Evolutionary conservation across 768 basidiomycete species (phyloP), one percentile per base, ranked within the genome.

Genomic region (Tricholoma sp.): DNA sequence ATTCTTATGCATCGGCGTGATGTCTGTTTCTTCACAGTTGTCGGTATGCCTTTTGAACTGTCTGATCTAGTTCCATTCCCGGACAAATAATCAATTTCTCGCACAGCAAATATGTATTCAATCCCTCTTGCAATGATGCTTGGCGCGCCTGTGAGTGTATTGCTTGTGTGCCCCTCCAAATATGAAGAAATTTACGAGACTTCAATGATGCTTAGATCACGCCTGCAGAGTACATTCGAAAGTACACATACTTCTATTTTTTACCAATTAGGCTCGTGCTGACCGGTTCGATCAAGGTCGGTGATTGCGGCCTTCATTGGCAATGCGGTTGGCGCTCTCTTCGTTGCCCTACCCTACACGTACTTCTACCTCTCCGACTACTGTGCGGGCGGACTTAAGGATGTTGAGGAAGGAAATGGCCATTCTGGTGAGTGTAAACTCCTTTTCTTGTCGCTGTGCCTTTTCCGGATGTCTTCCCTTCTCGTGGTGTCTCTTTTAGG

Each of bases 81-180:
- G 19, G 7, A 4, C 16, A 21, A 49, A 31, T 32, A 27, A 29
- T n/a, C 11, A n/a, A 39, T 39, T 5, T 11, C 16, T 4, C 39
- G 14, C 31, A 37, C 22, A 56, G 86, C 86, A 19, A 88, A 88
- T 64, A 88, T 88, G 86, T 88, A 83, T 67, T 86, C 82, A 5
- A 69, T 88, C 5, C 84, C 85, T 0, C 64, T 88, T 46, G 76
- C 84, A n/a, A 86, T 88, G 35, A 82, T 88, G 79, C 82, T 87
- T 64, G 78, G 82, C 24, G 83, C 84, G 19, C 69, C 80, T 53
- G 85, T 86, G 64, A 64, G 82, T 69, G 11, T 21, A 4, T n/a
- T n/a, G n/a, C 16, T 11, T 11, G 9, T 14, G 27, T 14, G 27
- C 56, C n/a, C 18, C n/a, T 18, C 21, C 4, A 18, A n/a, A 4